These are phyloP conservation scores for Daldinia bambusicola DNA, from an alignment of 495 filamentous ascomycete species.

Conservation along the genomic window DNA sequence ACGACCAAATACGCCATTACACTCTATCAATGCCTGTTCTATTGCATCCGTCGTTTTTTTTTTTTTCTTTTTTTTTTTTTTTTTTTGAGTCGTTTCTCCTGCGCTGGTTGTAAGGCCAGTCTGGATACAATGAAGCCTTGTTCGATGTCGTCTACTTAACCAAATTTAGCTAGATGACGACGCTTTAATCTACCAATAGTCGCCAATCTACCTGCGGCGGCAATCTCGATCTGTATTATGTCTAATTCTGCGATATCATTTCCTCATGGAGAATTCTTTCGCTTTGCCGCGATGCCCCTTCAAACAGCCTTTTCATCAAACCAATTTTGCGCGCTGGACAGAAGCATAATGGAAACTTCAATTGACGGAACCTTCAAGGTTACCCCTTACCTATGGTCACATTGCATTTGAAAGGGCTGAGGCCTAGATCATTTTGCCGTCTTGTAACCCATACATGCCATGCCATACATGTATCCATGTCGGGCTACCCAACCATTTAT, in stretches of 20 bases:
- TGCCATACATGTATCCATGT: background rate
- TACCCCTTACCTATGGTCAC: constrained; percentile 38
- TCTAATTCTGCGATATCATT: constrained; percentile 25
- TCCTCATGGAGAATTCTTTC: constrained; percentile 15
- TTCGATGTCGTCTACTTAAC: constrained; percentile 16
- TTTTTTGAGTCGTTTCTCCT: too few relatives aligned
- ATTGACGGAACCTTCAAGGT: constrained; percentile 25
- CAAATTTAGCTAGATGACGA: constrained; percentile 38
- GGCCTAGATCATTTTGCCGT: constrained; percentile 27
- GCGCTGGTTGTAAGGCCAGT: background rate
- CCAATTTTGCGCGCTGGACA: constrained; percentile 20
- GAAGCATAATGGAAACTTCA: constrained; percentile 34
- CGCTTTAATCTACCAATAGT: constrained; percentile 39
- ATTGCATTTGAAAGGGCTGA: constrained; percentile 46
- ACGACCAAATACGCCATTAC: constrained; percentile 15
- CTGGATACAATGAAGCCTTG: background rate
- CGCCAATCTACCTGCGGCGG: constrained; percentile 38
- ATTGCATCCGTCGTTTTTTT: too few relatives aligned
- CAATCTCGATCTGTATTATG: constrained; percentile 40
- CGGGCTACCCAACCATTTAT: background rate
- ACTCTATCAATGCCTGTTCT: background rate
- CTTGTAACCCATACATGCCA: background rate
- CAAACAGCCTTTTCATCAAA: constrained; percentile 43
- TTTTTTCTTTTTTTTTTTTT: too few relatives aligned
- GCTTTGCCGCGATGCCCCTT: constrained; percentile 35